These are phyloP conservation scores for Septoria petroselini DNA, from an alignment of 2,329 filamentous ascomycete species.

Conservation along the genomic window DNA sequence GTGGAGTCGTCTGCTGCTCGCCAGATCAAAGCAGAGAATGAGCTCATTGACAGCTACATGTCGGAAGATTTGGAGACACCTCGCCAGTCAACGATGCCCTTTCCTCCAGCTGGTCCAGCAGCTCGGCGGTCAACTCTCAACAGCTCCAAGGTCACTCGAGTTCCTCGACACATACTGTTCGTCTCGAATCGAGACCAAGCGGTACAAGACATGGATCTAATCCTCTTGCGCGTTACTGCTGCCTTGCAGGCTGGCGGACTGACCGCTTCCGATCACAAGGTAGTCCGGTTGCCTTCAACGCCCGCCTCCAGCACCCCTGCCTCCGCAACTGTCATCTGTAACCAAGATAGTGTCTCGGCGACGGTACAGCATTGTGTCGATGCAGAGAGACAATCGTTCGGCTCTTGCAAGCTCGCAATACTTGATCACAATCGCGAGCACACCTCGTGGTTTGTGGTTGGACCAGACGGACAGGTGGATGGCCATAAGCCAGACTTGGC, in stretches of 20 bases:
- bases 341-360: constrained; percentile 19
- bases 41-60: constrained; percentile 31
- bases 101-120: neutral
- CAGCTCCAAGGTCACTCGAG: neutral
- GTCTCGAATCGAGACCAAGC: constrained; percentile 13
- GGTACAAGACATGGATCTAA: constrained; percentile 15
- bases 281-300: constrained; percentile 23
- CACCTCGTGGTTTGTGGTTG: constrained; percentile 20
- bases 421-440: constrained; percentile 21
- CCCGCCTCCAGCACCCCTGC: constrained; percentile 20
- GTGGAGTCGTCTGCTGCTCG: constrained; percentile 9
- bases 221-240: constrained; percentile 20
- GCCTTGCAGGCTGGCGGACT: constrained; percentile 7
- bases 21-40: constrained; percentile 27
- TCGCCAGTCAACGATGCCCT: constrained; percentile 31
- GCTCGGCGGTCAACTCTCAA: neutral
- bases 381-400: constrained; percentile 11
- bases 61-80: constrained; percentile 37
- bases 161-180: constrained; percentile 22
- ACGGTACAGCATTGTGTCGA: constrained; percentile 27
- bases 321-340: constrained; percentile 20
- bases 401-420: constrained; percentile 16
- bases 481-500: constrained; percentile 20
- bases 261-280: constrained; percentile 3
- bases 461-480: constrained; percentile 20